Percentiles rank a stretch among this genome's conserved stretches.
Conservation (phyloP, 345 rosid species). For the Heritiera littoralis region DNA sequence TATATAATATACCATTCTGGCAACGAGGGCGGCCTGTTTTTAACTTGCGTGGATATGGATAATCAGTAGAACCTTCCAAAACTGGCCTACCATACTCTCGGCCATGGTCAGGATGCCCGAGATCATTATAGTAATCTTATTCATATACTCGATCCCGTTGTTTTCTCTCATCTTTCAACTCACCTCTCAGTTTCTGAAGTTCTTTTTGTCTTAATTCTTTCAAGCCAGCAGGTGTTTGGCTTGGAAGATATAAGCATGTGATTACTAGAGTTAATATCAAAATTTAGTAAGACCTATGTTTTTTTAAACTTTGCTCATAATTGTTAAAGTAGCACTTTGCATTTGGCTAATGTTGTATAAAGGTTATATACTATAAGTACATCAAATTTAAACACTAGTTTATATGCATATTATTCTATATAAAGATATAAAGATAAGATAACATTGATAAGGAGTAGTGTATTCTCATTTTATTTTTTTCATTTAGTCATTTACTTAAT, state of each 20-base stretch:
- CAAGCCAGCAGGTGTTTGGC: constrained; percentile 47
- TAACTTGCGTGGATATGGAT: constrained; percentile 61
- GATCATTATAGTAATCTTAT: constrained; percentile 58
- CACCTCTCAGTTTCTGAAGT: constrained; percentile 47
- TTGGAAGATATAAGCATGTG: constrained; percentile 38
- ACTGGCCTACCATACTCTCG: constrained; percentile 40
- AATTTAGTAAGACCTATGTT: too few species aligned
- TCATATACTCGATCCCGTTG: constrained; percentile 60
- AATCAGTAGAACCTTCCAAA: constrained; percentile 44
- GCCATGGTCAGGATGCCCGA: constrained; percentile 47
- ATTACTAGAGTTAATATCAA: neutral
- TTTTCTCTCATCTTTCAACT: constrained; percentile 41
- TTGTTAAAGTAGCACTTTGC: too few species aligned
- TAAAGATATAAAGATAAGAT: too few species aligned
- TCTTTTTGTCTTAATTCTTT: constrained; percentile 45
- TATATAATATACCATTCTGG: constrained; percentile 37
- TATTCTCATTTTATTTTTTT: too few species aligned
- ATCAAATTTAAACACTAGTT: too few species aligned
- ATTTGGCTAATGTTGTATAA: too few species aligned
- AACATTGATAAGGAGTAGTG: too few species aligned
- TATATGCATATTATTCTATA: too few species aligned
- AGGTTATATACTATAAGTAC: too few species aligned
- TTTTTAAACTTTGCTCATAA: too few species aligned
- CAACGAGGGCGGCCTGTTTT: constrained; percentile 42
- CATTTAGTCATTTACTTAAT: too few species aligned